phyloP scores from a whole-genome alignment of 352 stramenopile genomes.

The Globisporangium polare region DNA sequence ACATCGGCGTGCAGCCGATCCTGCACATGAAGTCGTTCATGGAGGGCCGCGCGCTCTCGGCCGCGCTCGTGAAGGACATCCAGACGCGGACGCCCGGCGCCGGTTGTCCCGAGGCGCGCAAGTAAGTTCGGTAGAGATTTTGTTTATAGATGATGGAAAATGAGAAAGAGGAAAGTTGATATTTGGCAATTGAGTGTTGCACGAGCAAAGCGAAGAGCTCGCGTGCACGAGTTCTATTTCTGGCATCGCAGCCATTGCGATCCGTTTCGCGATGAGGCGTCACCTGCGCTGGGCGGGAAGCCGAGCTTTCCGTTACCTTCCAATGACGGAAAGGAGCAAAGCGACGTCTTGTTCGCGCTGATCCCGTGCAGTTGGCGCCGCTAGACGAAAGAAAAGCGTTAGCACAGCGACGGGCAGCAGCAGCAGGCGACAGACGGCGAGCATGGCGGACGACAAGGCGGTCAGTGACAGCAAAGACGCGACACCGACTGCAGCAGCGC shows the following conservation, averaged over 20 bases:
- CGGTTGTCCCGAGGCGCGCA: constrained; percentile 43
- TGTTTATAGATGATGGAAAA: not conserved
- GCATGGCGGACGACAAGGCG: constrained; percentile 35
- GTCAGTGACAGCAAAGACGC: constrained; percentile 27
- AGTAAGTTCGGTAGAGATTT: constrained; percentile 2
- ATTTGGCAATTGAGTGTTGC: not conserved
- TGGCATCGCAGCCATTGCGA: not conserved
- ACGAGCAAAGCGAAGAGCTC: not conserved
- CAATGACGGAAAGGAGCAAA: not conserved
- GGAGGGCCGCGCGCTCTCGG: constrained; percentile 82
- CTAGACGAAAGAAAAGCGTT: not conserved
- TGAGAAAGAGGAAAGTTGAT: not conserved
- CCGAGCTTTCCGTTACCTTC: constrained; percentile 1
- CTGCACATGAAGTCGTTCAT: constrained; percentile 97
- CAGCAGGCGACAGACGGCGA: not conserved
- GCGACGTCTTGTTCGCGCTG: not conserved
- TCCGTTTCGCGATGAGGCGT: not conserved
- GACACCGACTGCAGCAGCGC: not conserved
- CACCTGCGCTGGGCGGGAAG: not conserved
- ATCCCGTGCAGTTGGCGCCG: too few species aligned
- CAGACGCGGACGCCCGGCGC: constrained; percentile 49
- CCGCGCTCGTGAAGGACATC: constrained; percentile 85
- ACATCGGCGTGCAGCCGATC: constrained; percentile 94
- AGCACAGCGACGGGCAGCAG: not conserved
- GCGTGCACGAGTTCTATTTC: not conserved